Conservation (phyloP, 176 grass and related monocot genomes). For the Triticum timopheevii region DNA sequence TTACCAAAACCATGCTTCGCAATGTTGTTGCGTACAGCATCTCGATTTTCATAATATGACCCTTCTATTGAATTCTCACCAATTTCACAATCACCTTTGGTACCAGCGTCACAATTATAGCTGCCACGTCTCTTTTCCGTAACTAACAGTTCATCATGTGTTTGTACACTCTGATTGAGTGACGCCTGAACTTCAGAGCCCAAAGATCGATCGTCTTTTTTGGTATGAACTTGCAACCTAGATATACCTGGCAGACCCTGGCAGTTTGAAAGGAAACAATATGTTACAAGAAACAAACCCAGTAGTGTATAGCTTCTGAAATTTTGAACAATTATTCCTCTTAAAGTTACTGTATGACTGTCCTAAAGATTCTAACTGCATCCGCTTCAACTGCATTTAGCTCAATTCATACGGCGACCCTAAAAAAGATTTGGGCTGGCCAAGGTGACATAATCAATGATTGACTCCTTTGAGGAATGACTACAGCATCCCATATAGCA, state of each 20-base stretch:
- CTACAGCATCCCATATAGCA: not conserved
- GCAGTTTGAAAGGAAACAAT: conserved; percentile 24
- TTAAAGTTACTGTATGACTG: not conserved
- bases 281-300: not conserved
- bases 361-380: not conserved
- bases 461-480: not conserved
- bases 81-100: conserved; percentile 29
- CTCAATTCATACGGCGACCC: not conserved
- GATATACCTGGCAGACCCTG: conserved; percentile 42
- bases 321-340: not conserved
- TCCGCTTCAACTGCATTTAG: not conserved
- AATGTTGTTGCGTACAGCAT: conserved; percentile 18
- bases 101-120: conserved; percentile 17
- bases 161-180: conserved; percentile 20
- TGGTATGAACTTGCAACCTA: conserved; percentile 17
- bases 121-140: not conserved
- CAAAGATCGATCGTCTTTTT: conserved; percentile 10
- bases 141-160: conserved; percentile 22
- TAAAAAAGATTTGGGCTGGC: not conserved
- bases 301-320: not conserved
- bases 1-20: conserved; percentile 55
- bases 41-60: conserved; percentile 30
- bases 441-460: conserved; percentile 4
- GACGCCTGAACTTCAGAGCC: conserved; percentile 22
- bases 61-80: conserved; percentile 33